A percentile compares a stretch with the other conserved stretches of the same genome.
Conservation (phyloP, 805 yeast genomes). For the Sporopachydermia quercuum region DNA sequence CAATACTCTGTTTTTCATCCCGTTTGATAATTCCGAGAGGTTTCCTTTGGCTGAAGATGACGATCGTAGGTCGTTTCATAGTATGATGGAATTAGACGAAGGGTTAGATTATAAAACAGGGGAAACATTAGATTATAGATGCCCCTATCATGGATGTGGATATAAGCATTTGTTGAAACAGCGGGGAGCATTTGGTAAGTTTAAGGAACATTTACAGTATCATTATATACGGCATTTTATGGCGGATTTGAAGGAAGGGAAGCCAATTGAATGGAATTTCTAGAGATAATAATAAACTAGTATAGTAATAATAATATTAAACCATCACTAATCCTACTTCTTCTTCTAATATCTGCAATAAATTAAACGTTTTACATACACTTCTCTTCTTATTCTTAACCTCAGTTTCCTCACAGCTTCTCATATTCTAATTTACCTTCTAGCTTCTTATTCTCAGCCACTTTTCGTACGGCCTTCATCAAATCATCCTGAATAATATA, state of each 20-base stretch:
- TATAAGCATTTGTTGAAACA: constrained; percentile 26
- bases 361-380: constrained; percentile 4
- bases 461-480: constrained; percentile 97
- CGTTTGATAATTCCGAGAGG: constrained; percentile 31
- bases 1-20: constrained; percentile 47
- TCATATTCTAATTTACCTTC: constrained; percentile 95
- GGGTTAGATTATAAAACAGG: not conserved
- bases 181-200: constrained; percentile 27
- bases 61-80: constrained; percentile 21
- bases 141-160: constrained; percentile 18
- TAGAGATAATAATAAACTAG: not conserved
- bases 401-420: constrained; percentile 45
- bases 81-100: constrained; percentile 23
- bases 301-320: too few relatives aligned
- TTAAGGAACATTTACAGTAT: constrained; percentile 17
- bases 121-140: constrained; percentile 19
- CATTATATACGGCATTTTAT: not conserved
- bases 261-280: not conserved
- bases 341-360: constrained; percentile 3
- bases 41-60: constrained; percentile 22
- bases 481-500: constrained; percentile 85
- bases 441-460: constrained; percentile 89
- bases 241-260: not conserved
- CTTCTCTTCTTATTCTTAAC: not conserved
- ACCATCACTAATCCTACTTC: constrained; percentile 9